Evolutionary conservation across 2,329 filamentous ascomycete species (phyloP).

Genomic region (Colletotrichum tropicale): DNA sequence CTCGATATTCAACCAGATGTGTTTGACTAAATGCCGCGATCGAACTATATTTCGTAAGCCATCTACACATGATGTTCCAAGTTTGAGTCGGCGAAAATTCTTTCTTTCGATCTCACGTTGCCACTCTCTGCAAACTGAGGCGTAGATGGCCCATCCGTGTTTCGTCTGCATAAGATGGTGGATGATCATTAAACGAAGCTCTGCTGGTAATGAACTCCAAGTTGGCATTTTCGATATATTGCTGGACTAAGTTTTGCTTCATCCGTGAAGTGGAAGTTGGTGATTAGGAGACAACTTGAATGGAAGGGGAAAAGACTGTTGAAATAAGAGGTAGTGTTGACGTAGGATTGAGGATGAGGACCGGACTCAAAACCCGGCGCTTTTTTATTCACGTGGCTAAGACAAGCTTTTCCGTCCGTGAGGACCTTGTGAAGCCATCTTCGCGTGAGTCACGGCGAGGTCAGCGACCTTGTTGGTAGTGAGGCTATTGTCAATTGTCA

Average conservation of each 20-base stretch:
- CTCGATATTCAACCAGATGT: background rate
- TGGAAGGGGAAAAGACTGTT: background rate
- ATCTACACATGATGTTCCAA: background rate
- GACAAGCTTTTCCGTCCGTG: background rate
- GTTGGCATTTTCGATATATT: background rate
- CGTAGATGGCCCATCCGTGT: background rate
- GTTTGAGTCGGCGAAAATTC: background rate
- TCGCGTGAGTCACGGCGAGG: background rate
- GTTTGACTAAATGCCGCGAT: background rate
- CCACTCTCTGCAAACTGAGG: background rate
- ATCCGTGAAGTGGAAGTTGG: no score
- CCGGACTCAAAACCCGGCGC: background rate
- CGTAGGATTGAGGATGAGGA: background rate
- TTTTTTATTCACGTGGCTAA: background rate
- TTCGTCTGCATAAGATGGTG: background rate
- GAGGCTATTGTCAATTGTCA: background rate
- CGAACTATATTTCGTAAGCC: background rate
- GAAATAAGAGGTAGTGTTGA: background rate
- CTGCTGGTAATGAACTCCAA: background rate
- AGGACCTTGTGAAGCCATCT: background rate
- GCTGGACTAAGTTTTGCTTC: no score
- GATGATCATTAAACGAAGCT: background rate
- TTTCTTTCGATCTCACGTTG: background rate
- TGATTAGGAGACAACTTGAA: no score
- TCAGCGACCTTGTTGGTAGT: background rate